Evolutionary conservation across 345 rosid species (phyloP).

Genomic region (Aquilaria sinensis): DNA sequence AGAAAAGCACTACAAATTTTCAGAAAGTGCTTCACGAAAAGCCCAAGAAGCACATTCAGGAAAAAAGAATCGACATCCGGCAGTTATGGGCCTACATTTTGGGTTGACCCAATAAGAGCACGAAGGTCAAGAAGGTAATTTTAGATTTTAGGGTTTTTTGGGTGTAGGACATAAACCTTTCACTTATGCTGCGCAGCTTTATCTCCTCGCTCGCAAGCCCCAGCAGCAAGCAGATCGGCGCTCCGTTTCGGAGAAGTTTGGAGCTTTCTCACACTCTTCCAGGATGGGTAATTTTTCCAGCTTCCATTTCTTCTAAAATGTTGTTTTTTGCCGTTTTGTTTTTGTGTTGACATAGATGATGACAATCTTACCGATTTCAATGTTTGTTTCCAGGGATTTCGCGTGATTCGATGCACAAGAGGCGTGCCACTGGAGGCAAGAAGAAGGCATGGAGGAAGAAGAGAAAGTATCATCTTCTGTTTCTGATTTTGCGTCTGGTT

Average conservation of each 20-base stretch:
- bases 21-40: no score
- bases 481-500: not conserved
- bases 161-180: not conserved
- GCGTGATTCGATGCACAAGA: slow-evolving; percentile 89
- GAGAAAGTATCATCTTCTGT: slow-evolving; percentile 43
- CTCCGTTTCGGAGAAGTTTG: slow-evolving; percentile 6
- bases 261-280: slow-evolving; percentile 5
- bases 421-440: slow-evolving; percentile 93
- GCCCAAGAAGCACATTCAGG: no score
- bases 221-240: not conserved
- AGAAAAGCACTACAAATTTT: no score
- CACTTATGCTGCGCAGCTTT: not conserved
- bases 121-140: slow-evolving; percentile 18
- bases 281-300: slow-evolving; percentile 34
- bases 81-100: no score
- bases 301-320: not conserved
- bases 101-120: not conserved
- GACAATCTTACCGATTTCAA: not conserved
- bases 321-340: no score
- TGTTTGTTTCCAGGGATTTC: slow-evolving; percentile 48
- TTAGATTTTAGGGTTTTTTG: slow-evolving; percentile 26
- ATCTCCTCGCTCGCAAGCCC: slow-evolving; percentile 3
- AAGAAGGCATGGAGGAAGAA: slow-evolving; percentile 94
- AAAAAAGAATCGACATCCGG: no score
- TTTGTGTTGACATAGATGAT: not conserved